Evolutionary conservation across 768 basidiomycete genomes (phyloP).

Genomic region (Xerocomus brunneocitrinus): DNA sequence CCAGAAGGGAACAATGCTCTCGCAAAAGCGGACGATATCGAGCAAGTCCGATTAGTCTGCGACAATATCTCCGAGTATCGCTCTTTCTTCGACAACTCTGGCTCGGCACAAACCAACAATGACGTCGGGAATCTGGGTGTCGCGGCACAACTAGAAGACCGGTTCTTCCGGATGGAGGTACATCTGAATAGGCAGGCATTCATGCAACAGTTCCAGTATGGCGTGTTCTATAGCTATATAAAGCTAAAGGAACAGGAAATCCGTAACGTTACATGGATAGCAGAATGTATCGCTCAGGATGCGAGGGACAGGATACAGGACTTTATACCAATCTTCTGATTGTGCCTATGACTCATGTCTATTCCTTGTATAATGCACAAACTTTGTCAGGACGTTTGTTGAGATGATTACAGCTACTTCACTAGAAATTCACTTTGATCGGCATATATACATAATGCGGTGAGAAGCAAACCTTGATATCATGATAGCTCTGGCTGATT

Average conservation of each 20-base stretch:
- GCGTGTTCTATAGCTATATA: slow-evolving; percentile 89
- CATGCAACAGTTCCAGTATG: slow-evolving; percentile 95
- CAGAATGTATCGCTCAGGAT: slow-evolving; percentile 97
- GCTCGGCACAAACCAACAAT: slow-evolving; percentile 29
- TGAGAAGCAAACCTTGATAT: neutral
- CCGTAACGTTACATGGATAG: slow-evolving; percentile 87
- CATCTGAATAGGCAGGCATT: slow-evolving; percentile 92
- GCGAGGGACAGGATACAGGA: slow-evolving; percentile 94
- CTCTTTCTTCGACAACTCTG: slow-evolving; percentile 73
- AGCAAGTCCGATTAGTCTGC: slow-evolving; percentile 83
- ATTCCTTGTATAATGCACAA: slow-evolving; percentile 7
- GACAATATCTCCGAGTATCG: slow-evolving; percentile 90
- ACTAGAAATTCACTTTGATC: neutral
- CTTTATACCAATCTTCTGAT: slow-evolving; percentile 86
- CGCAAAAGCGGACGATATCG: slow-evolving; percentile 91
- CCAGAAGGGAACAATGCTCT: slow-evolving; percentile 95
- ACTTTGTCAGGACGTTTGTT: neutral
- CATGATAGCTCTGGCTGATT: neutral
- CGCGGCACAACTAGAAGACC: slow-evolving; percentile 79
- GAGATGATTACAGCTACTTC: neutral
- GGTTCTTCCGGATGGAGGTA: slow-evolving; percentile 92
- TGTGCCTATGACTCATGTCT: neutral
- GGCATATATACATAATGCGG: neutral
- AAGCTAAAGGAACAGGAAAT: slow-evolving; percentile 92
- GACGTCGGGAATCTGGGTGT: slow-evolving; percentile 43